A percentile compares a stretch with the other conserved stretches of the same genome.
Conservation (phyloP, 2,329 filamentous ascomycete species). For the Apiospora aurea region DNA sequence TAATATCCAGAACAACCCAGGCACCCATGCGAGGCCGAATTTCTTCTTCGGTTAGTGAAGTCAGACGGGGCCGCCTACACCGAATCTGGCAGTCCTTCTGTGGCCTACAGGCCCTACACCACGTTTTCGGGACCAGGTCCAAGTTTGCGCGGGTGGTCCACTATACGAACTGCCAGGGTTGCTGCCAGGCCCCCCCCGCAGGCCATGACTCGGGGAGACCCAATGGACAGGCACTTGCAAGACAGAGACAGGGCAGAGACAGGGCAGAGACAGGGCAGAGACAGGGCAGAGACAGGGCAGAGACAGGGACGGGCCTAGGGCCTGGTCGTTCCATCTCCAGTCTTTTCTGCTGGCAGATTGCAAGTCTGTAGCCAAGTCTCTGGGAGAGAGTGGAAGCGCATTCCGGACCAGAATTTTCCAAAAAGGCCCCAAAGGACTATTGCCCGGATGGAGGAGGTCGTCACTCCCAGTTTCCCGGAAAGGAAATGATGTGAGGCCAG, state of each 20-base stretch:
- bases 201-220: constrained; percentile 12
- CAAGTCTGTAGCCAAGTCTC: neutral
- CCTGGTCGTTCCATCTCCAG: neutral
- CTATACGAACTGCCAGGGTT: constrained; percentile 19
- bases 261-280: neutral
- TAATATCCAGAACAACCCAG: constrained; percentile 1
- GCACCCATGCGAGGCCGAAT: constrained; percentile 9
- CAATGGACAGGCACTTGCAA: neutral
- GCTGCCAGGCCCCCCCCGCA: neutral
- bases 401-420: constrained; percentile 4
- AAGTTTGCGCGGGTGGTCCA: neutral
- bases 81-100: neutral
- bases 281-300: neutral
- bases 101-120: neutral
- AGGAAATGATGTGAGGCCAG: constrained; percentile 17
- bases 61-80: neutral
- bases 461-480: neutral
- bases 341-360: constrained; percentile 5
- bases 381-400: neutral
- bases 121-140: neutral
- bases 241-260: neutral
- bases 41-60: neutral
- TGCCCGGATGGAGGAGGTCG: neutral
- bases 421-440: neutral
- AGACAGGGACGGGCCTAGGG: neutral